Evolutionary conservation across 768 basidiomycete species (phyloP).

Genomic region (Suillus sp.): DNA sequence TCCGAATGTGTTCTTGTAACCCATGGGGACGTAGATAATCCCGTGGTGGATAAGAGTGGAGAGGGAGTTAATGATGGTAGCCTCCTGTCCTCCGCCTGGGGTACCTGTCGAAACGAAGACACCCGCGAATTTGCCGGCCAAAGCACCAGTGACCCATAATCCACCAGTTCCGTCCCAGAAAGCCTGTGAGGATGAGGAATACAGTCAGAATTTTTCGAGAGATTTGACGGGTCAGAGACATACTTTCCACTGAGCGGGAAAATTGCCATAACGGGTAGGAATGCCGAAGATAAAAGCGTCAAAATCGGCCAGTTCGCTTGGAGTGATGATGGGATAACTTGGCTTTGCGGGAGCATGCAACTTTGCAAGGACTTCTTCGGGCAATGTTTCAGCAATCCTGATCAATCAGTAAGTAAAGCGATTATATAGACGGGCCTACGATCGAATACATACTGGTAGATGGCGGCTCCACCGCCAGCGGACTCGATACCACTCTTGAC

Average conservation of each 20-base stretch:
- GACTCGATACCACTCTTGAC: conserved; percentile 46
- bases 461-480: conserved; percentile 53
- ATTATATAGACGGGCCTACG: neutral
- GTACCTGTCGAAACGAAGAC: conserved; percentile 73
- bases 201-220: conserved; percentile 10
- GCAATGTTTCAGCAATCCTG: conserved; percentile 80
- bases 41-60: conserved; percentile 74
- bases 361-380: conserved; percentile 61
- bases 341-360: conserved; percentile 76
- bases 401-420: neutral
- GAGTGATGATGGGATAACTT: conserved; percentile 66
- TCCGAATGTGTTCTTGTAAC: conserved; percentile 53
- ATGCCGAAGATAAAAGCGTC: conserved; percentile 80
- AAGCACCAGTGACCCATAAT: conserved; percentile 62
- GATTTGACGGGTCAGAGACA: conserved; percentile 17
- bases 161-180: conserved; percentile 79
- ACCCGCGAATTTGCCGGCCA: conserved; percentile 76
- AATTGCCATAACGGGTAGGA: conserved; percentile 79
- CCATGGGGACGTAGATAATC: conserved; percentile 70
- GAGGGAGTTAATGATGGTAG: conserved; percentile 52
- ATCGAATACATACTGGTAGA: conserved; percentile 51
- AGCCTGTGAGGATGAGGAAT: conserved; percentile 36
- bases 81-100: conserved; percentile 80
- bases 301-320: conserved; percentile 53
- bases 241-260: conserved; percentile 81